Evolutionary conservation across 192 early-diverging fungal species (phyloP).

Genomic region (Coemansia javaensis): DNA sequence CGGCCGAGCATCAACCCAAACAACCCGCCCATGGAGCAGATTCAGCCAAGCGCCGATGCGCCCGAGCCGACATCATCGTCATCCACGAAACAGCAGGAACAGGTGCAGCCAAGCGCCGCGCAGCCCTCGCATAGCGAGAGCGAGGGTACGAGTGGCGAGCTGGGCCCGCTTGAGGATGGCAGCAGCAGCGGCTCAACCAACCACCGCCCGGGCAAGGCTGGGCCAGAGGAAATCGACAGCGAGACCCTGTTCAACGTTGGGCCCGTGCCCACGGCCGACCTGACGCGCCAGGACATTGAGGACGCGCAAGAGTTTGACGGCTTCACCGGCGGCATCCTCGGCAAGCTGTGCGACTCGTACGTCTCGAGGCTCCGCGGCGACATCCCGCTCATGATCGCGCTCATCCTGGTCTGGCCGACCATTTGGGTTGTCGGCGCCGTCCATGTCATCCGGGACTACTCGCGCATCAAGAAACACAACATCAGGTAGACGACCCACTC

Average conservation of each 20-base stretch:
- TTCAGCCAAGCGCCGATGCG: too few species aligned
- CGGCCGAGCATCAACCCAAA: too few species aligned
- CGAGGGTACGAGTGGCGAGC: too few species aligned
- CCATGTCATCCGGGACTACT: slow-evolving; percentile 14
- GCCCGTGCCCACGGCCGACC: slow-evolving; percentile 13
- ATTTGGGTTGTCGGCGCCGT: slow-evolving; percentile 29
- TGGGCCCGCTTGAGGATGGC: too few species aligned
- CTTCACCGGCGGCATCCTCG: slow-evolving; percentile 45
- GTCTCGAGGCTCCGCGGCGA: slow-evolving; percentile 13
- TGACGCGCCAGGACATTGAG: slow-evolving; percentile 19
- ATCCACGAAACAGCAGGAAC: too few species aligned
- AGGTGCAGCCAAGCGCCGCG: too few species aligned
- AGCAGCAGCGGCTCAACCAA: not conserved
- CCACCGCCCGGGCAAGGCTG: too few species aligned
- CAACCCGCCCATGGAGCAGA: too few species aligned
- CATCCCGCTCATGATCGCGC: slow-evolving; percentile 29
- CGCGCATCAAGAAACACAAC: slow-evolving; percentile 12
- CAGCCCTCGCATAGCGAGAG: too few species aligned
- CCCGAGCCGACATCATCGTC: too few species aligned
- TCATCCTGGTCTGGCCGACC: slow-evolving; percentile 37
- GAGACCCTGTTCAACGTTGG: not conserved
- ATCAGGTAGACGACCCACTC: too few species aligned
- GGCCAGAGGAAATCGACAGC: not conserved
- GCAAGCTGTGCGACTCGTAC: slow-evolving; percentile 35
- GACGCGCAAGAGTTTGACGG: slow-evolving; percentile 36